phyloP scores from a whole-genome alignment of 2,329 filamentous ascomycete genomes.

The Tolypocladium tropicale region DNA sequence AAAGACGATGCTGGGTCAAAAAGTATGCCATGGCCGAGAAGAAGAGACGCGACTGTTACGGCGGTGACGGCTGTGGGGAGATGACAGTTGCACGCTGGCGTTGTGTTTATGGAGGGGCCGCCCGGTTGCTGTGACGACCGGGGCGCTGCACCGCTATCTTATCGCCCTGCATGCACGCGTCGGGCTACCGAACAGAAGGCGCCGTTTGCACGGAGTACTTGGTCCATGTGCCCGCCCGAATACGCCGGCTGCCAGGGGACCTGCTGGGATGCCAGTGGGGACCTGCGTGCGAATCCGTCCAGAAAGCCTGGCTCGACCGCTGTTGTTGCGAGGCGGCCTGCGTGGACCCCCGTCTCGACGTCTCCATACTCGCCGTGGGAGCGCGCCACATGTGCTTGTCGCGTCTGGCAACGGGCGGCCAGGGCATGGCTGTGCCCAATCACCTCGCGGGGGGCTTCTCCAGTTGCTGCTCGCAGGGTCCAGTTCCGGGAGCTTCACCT shows the following conservation, averaged over 20 bases:
- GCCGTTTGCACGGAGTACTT: too few species aligned
- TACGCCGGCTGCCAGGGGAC: neutral
- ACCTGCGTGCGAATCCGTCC: neutral
- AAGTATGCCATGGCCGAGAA: neutral
- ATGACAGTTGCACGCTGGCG: neutral
- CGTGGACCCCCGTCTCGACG: neutral
- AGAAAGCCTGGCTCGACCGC: neutral
- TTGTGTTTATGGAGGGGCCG: slow-evolving; percentile 10
- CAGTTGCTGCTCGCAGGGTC: neutral
- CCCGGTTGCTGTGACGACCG: slow-evolving; percentile 8
- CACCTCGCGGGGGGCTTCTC: neutral
- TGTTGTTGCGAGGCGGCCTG: neutral
- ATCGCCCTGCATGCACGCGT: neutral
- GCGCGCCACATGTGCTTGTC: neutral
- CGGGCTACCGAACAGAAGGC: neutral
- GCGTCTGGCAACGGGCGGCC: neutral
- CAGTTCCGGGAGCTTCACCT: neutral
- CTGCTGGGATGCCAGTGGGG: neutral
- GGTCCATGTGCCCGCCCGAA: too few species aligned
- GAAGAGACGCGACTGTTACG: neutral
- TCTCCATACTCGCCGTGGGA: neutral
- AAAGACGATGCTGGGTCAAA: neutral
- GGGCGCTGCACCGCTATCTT: neutral
- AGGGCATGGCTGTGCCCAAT: neutral
- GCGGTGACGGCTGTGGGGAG: neutral